Evolutionary conservation across 306 rosid genomes (phyloP).

Genomic region (Fagus sylvatica): DNA sequence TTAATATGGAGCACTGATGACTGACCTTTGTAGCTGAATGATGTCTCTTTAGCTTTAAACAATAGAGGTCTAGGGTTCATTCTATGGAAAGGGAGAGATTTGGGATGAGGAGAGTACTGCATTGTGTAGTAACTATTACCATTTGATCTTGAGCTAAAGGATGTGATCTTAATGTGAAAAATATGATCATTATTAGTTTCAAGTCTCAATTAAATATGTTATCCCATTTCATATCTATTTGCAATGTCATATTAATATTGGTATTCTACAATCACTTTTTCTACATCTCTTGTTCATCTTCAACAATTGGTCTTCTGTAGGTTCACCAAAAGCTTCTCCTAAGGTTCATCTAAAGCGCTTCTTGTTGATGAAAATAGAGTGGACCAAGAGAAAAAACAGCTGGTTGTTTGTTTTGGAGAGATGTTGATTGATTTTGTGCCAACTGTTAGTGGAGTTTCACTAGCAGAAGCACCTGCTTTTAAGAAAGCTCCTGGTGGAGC

Average conservation of each 20-base stretch:
- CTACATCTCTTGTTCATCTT: neutral
- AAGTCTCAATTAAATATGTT: no score
- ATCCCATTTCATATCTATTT: neutral
- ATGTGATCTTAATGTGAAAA: no score
- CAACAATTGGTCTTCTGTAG: conserved; percentile 22
- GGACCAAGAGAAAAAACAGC: neutral
- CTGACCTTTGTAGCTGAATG: neutral
- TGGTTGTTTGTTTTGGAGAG: conserved; percentile 42
- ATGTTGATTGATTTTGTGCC: conserved; percentile 36
- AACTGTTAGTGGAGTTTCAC: conserved; percentile 16
- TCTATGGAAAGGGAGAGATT: no score
- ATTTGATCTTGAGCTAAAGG: neutral
- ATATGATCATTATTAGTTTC: no score
- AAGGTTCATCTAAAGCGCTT: neutral
- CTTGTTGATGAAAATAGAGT: neutral
- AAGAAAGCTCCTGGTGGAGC: conserved; percentile 34
- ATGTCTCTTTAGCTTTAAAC: neutral
- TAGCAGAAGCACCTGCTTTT: conserved; percentile 32
- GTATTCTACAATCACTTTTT: neutral
- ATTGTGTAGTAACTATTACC: neutral
- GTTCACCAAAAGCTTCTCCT: conserved; percentile 9
- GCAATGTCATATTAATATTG: neutral
- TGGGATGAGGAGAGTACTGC: no score
- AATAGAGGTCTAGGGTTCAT: neutral
- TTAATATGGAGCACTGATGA: neutral